These are phyloP conservation scores for Davidsoniella virescens DNA, from an alignment of 2,329 filamentous ascomycete species.

Conservation along the genomic window DNA sequence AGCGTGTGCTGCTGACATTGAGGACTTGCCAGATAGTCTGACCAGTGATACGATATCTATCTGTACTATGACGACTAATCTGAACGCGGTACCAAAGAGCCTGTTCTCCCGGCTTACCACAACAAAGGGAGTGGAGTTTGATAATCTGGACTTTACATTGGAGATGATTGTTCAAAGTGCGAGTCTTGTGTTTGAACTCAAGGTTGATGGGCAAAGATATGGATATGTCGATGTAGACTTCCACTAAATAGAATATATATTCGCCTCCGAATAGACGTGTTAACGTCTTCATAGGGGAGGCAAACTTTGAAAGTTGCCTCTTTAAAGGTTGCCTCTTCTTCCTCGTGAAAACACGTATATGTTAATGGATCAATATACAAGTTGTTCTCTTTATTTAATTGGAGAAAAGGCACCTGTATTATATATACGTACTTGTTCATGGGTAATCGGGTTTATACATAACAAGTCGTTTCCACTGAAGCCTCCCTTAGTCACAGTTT, in stretches of 20 bases:
- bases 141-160: conserved; percentile 66
- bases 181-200: conserved; percentile 59
- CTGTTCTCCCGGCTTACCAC: conserved; percentile 63
- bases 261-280: too few species aligned
- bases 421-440: too few species aligned
- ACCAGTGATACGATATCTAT: conserved; percentile 50
- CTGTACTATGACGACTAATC: conserved; percentile 65
- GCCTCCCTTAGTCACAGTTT: too few species aligned
- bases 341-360: too few species aligned
- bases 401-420: too few species aligned
- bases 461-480: too few species aligned
- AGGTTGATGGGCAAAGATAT: conserved; percentile 63
- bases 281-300: too few species aligned
- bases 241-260: conserved; percentile 28
- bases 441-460: too few species aligned
- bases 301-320: too few species aligned
- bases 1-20: conserved; percentile 44
- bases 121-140: conserved; percentile 64
- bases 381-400: too few species aligned
- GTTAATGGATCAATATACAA: too few species aligned
- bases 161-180: conserved; percentile 73
- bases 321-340: too few species aligned
- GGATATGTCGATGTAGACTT: conserved; percentile 66
- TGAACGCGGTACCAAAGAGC: conserved; percentile 56
- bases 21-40: conserved; percentile 46